phyloP scores from a whole-genome alignment of 805 yeast genomes.

The Cyberlindnera samutprakarnensis region DNA sequence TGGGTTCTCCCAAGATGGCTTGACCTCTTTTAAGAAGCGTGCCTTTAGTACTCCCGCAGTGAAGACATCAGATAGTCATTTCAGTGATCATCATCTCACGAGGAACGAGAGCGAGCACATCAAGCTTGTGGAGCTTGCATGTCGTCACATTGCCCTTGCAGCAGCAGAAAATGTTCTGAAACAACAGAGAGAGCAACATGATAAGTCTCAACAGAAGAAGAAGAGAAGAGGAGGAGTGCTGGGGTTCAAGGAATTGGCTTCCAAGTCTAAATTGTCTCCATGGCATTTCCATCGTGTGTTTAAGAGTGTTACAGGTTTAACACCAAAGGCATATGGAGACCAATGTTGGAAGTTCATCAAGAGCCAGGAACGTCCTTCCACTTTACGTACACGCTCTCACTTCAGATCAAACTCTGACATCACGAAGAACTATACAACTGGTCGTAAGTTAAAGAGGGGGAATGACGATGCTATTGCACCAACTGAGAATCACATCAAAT shows the following conservation, averaged over 20 bases:
- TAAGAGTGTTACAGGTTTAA: slow-evolving; percentile 76
- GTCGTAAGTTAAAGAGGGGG: slow-evolving; percentile 5
- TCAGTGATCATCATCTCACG: slow-evolving; percentile 26
- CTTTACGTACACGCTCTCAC: slow-evolving; percentile 16
- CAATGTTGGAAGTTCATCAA: slow-evolving; percentile 61
- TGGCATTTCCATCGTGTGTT: slow-evolving; percentile 94
- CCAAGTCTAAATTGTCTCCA: slow-evolving; percentile 73
- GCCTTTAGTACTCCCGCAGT: slow-evolving; percentile 19
- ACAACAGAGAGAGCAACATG: slow-evolving; percentile 12
- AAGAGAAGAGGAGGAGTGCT: slow-evolving; percentile 71
- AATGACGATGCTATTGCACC: slow-evolving; percentile 1
- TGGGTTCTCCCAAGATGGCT: slow-evolving; percentile 35
- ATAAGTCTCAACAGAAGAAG: slow-evolving; percentile 27
- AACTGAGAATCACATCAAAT: not conserved
- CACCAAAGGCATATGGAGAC: slow-evolving; percentile 87
- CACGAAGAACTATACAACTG: slow-evolving; percentile 12
- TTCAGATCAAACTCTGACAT: slow-evolving; percentile 18
- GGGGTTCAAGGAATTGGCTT: slow-evolving; percentile 83
- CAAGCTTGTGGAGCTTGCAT: slow-evolving; percentile 66
- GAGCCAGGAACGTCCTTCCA: slow-evolving; percentile 19
- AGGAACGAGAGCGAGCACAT: slow-evolving; percentile 64
- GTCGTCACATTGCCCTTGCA: slow-evolving; percentile 76
- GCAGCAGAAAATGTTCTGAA: slow-evolving; percentile 44
- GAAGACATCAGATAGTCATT: slow-evolving; percentile 10
- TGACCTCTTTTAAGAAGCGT: slow-evolving; percentile 19